Evolutionary conservation across 441 rosid genomes (phyloP).

Genomic region (Bocquillonia castaneifolia): DNA sequence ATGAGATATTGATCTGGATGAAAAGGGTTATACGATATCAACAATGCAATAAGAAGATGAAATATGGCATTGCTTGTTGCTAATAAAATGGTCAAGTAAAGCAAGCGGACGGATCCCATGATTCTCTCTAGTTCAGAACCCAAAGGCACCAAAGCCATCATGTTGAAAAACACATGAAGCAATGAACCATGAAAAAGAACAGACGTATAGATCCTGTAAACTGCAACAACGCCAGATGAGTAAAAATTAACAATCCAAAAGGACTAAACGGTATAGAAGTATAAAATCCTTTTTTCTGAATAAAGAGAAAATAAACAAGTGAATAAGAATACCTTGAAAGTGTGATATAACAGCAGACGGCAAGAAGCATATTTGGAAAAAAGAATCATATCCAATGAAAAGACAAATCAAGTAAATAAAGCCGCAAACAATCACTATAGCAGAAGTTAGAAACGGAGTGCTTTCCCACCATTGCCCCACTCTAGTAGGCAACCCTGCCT

Average conservation of each 20-base stretch:
- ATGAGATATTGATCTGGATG: slow-evolving; percentile 34
- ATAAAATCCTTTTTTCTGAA: neutral
- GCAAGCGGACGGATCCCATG: slow-evolving; percentile 86
- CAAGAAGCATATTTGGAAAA: slow-evolving; percentile 74
- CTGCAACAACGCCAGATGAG: slow-evolving; percentile 34
- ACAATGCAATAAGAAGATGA: slow-evolving; percentile 66
- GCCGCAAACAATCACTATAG: slow-evolving; percentile 64
- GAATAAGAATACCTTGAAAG: slow-evolving; percentile 59
- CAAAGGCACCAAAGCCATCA: slow-evolving; percentile 93
- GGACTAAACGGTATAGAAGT: no score
- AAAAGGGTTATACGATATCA: slow-evolving; percentile 65
- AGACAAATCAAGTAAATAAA: slow-evolving; percentile 66
- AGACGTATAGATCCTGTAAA: slow-evolving; percentile 78
- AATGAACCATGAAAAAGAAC: slow-evolving; percentile 80
- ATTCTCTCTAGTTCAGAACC: slow-evolving; percentile 94
- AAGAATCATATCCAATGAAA: slow-evolving; percentile 78
- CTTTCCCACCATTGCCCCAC: slow-evolving; percentile 83
- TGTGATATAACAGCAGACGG: slow-evolving; percentile 60
- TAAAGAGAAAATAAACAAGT: slow-evolving; percentile 10
- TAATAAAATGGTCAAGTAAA: slow-evolving; percentile 62
- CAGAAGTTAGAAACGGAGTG: slow-evolving; percentile 83
- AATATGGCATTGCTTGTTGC: slow-evolving; percentile 77
- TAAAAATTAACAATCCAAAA: no score
- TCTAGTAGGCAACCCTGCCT: slow-evolving; percentile 80
- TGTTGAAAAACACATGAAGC: slow-evolving; percentile 88